Evolutionary conservation across 1,284 basidiomycete species (phyloP).

Genomic region (Boletus semigastroideus): DNA sequence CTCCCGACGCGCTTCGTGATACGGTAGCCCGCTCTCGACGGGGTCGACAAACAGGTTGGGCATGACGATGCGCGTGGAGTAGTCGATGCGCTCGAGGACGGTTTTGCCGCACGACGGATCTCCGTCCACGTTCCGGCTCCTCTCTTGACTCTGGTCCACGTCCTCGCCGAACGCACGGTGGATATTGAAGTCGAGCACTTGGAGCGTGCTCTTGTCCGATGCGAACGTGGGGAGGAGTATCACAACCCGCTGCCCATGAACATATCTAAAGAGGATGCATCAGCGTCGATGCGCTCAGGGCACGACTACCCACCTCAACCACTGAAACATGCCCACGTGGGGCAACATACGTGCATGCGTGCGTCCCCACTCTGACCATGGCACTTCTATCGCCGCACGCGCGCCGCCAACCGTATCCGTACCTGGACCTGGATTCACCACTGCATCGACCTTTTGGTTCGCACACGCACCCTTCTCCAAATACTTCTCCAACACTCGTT

Average conservation of each 20-base stretch:
- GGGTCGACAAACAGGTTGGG: constrained; percentile 19
- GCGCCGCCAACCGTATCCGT: too few relatives aligned
- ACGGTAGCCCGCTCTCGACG: constrained; percentile 29
- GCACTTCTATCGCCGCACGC: constrained; percentile 11
- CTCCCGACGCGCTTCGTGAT: constrained; percentile 13
- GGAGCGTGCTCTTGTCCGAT: constrained; percentile 16
- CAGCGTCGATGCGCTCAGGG: too few relatives aligned
- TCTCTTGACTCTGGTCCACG: too few relatives aligned
- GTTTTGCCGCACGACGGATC: not conserved
- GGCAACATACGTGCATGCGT: constrained; percentile 39
- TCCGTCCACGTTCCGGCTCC: not conserved
- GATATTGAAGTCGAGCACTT: constrained; percentile 42
- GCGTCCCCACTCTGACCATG: constrained; percentile 51
- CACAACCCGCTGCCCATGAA: constrained; percentile 45
- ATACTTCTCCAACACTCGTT: constrained; percentile 35
- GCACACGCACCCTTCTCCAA: constrained; percentile 7
- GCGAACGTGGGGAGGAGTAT: constrained; percentile 23
- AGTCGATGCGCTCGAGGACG: constrained; percentile 7
- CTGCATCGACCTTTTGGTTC: not conserved
- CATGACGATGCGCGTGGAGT: constrained; percentile 14
- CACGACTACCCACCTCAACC: constrained; percentile 36
- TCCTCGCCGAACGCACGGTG: not conserved
- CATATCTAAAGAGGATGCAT: constrained; percentile 35
- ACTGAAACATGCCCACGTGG: constrained; percentile 31
- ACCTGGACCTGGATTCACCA: too few relatives aligned